Base-by-base conservation (phyloP, 2,329 filamentous ascomycete genomes). In the Cladorrhinum sp. region DNA sequence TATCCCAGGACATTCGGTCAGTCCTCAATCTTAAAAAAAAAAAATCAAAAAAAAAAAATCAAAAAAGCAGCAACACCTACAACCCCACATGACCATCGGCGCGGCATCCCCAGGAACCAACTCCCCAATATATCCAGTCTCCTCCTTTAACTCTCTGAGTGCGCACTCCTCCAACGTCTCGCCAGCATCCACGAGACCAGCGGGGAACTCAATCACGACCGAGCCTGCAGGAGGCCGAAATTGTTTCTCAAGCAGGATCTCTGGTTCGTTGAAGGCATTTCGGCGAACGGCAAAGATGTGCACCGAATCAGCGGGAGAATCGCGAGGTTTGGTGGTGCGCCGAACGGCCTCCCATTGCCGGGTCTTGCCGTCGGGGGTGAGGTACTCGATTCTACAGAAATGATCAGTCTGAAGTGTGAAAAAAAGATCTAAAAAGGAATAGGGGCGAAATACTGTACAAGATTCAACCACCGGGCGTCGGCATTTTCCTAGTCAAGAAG, bases 301-400 rank as follows among this genome's bases (percentile, higher is more conserved):
- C 16, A 90, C 86, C 55, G 85, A 87, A 69, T 91, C 87, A 58
- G 90, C 85, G 30, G 82, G 81, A 57, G 79, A 78, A 64, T 74
- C 77, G 59, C 77, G 75, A 16, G 87, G 86, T 2, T 87, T 82
- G 0, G 86, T 90, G 42, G 81, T 80, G 23, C 88, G 83, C 71
- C 88, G 84, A 14, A 85, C 85, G 1, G 86, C 87, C 70, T 90
- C 87, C 87, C 87, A 90, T 18, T 80, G 83, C 59, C 87, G 80
- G 1, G 76, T 71, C 26, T 77, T 74, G 65, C 82, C 83, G 54
- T 80, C 76, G 18, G 84, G 81, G 67, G 89, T 87, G 55, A 77
- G 76, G 73, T 90, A 91, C 33, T 79, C 81, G 62, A 84, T 80
- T 68, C 82, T 86, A 14, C 1, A 10, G 20, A 4, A 2, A 8